phyloP scores from a whole-genome alignment of 1,284 basidiomycete genomes.

The Vanrija pseudolonga region DNA sequence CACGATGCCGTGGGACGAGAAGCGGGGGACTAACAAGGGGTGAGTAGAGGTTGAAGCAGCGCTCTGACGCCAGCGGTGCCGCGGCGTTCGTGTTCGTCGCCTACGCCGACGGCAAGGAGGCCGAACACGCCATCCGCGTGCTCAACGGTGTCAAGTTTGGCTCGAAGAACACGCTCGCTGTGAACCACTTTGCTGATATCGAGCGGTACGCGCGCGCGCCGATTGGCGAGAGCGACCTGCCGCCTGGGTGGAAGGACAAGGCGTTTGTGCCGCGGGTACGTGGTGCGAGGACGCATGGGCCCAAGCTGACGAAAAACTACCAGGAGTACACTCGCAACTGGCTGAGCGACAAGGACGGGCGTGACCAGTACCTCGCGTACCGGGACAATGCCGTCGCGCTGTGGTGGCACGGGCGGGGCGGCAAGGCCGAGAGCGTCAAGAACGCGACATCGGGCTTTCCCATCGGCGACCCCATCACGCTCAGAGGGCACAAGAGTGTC shows the following conservation, averaged over 20 bases:
- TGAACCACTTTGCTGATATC: slow-evolving; percentile 91
- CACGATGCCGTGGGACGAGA: slow-evolving; percentile 78
- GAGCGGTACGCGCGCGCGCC: slow-evolving; percentile 82
- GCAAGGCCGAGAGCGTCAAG: slow-evolving; percentile 73
- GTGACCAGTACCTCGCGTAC: slow-evolving; percentile 95
- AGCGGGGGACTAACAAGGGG: slow-evolving; percentile 76
- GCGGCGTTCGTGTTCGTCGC: slow-evolving; percentile 80
- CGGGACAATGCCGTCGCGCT: slow-evolving; percentile 87
- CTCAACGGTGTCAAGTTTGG: slow-evolving; percentile 86
- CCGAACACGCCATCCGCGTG: slow-evolving; percentile 69
- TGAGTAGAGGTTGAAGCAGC: slow-evolving; percentile 39
- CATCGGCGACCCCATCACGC: slow-evolving; percentile 53
- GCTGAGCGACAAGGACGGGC: slow-evolving; percentile 85
- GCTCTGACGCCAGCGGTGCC: background rate
- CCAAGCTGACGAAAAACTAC: slow-evolving; percentile 46
- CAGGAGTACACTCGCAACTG: slow-evolving; percentile 94
- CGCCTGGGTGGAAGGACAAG: slow-evolving; percentile 62
- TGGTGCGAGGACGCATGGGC: too few relatives aligned
- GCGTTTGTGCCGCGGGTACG: slow-evolving; percentile 57
- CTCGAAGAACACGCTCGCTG: slow-evolving; percentile 75
- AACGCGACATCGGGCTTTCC: slow-evolving; percentile 36
- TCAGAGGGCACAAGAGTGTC: slow-evolving; percentile 96
- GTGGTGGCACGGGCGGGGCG: slow-evolving; percentile 89
- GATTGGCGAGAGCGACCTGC: slow-evolving; percentile 71
- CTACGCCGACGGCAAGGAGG: slow-evolving; percentile 75